Evolutionary conservation across 1,284 basidiomycete genomes (phyloP).

Genomic region (Puccinia coronata): DNA sequence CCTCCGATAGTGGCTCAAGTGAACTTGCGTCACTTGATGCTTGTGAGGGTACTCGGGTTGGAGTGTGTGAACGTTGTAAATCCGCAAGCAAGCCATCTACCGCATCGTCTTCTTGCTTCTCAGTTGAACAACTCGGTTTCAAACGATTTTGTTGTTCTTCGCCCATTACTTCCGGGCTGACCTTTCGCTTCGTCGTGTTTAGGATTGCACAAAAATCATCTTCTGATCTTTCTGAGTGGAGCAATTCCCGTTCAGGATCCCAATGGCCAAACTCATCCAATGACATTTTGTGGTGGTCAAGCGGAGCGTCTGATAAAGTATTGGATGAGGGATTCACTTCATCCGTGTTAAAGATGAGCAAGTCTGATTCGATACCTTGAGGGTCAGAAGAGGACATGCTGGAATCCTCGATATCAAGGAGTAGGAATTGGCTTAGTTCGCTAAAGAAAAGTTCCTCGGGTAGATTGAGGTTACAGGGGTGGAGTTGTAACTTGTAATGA

Average conservation of each 20-base stretch:
- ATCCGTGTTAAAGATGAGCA: slow-evolving; percentile 27
- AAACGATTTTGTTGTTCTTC: background rate
- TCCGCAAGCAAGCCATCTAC: slow-evolving; percentile 33
- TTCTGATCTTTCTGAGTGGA: slow-evolving; percentile 19
- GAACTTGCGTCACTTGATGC: slow-evolving; percentile 35
- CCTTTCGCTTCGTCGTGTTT: background rate
- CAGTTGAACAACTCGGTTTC: slow-evolving; percentile 23
- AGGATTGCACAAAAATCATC: slow-evolving; percentile 3
- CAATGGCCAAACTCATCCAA: slow-evolving; percentile 13
- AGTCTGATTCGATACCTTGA: slow-evolving; percentile 23
- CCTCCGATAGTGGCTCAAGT: slow-evolving; percentile 49
- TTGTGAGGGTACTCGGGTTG: slow-evolving; percentile 32
- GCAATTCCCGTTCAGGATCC: slow-evolving; percentile 12
- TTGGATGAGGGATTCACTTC: slow-evolving; percentile 10
- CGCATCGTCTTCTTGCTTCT: slow-evolving; percentile 12
- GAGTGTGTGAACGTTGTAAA: slow-evolving; percentile 17
- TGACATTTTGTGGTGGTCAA: slow-evolving; percentile 20
- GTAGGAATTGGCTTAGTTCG: background rate
- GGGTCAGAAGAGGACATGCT: slow-evolving; percentile 10
- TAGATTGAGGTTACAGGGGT: slow-evolving; percentile 18
- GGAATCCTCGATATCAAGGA: slow-evolving; percentile 3
- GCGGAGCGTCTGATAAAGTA: slow-evolving; percentile 6
- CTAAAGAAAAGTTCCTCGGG: background rate
- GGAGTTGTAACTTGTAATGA: no score
- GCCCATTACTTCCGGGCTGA: background rate